Evolutionary conservation across 495 filamentous ascomycete genomes (phyloP).

Genomic region (Peziza echinospora): DNA sequence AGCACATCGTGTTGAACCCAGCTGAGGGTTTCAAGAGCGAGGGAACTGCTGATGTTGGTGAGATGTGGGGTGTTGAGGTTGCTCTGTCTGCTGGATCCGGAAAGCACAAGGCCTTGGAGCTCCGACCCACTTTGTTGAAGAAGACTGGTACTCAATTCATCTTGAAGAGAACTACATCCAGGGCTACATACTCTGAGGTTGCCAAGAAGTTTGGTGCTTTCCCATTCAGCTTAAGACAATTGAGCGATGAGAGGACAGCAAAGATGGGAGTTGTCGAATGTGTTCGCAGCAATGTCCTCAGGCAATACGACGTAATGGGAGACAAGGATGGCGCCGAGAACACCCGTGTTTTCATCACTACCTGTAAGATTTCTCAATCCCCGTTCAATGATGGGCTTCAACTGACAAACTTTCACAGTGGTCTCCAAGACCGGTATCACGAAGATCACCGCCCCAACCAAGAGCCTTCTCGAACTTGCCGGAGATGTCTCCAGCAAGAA

Average conservation of each 20-base stretch:
- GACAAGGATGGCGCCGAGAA: slow-evolving; percentile 73
- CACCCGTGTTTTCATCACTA: slow-evolving; percentile 65
- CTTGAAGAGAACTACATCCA: slow-evolving; percentile 77
- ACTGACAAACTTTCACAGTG: slow-evolving; percentile 30
- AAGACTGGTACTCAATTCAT: slow-evolving; percentile 75
- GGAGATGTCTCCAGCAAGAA: slow-evolving; percentile 90
- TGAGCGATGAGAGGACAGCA: slow-evolving; percentile 86
- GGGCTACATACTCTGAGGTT: slow-evolving; percentile 75
- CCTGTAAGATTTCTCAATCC: slow-evolving; percentile 41
- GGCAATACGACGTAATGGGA: slow-evolving; percentile 86
- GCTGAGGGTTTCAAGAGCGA: slow-evolving; percentile 71
- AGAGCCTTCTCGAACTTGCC: slow-evolving; percentile 35
- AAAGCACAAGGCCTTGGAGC: slow-evolving; percentile 76
- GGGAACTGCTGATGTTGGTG: slow-evolving; percentile 69
- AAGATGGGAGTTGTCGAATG: slow-evolving; percentile 94
- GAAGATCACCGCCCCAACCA: slow-evolving; percentile 53
- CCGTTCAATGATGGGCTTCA: slow-evolving; percentile 9
- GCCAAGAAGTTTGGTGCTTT: slow-evolving; percentile 93
- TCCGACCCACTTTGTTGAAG: slow-evolving; percentile 76
- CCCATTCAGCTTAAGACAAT: slow-evolving; percentile 90
- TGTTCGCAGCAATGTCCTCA: slow-evolving; percentile 69
- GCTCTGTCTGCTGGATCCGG: slow-evolving; percentile 76
- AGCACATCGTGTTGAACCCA: slow-evolving; percentile 89
- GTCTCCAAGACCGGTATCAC: slow-evolving; percentile 95
- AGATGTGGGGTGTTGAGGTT: slow-evolving; percentile 95